Percentiles rank a stretch among this genome's conserved stretches.
Conservation (phyloP, 495 filamentous ascomycete species). For the Pyrenopolyporus hunteri region DNA sequence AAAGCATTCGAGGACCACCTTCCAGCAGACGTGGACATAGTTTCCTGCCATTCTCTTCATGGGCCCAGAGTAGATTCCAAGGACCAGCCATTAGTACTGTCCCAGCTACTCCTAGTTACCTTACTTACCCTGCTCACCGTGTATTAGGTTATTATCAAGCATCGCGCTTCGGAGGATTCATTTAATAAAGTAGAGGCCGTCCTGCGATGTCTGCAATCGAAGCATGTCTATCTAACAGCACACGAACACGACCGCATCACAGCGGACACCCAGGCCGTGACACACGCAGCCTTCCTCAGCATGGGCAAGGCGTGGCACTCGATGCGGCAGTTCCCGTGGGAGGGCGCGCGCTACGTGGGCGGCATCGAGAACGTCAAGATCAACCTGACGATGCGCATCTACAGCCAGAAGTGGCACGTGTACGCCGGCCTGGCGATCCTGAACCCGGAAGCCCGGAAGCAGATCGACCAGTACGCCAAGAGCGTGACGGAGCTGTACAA, state of each 20-base stretch:
- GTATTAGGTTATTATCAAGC: slow-evolving; percentile 81
- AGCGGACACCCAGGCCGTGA: slow-evolving; percentile 96
- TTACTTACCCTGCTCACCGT: not conserved
- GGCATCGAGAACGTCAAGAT: slow-evolving; percentile 99
- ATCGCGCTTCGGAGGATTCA: slow-evolving; percentile 79
- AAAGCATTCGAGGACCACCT: slow-evolving; percentile 89
- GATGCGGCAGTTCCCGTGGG: slow-evolving; percentile 94
- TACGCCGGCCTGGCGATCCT: slow-evolving; percentile 97
- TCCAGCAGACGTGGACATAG: slow-evolving; percentile 86
- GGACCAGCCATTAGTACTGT: slow-evolving; percentile 80
- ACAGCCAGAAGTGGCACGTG: slow-evolving; percentile 98
- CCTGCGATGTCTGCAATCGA: slow-evolving; percentile 79
- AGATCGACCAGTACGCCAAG: slow-evolving; percentile 91
- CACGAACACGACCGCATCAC: slow-evolving; percentile 94
- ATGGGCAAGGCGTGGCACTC: slow-evolving; percentile 98
- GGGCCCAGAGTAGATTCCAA: slow-evolving; percentile 87
- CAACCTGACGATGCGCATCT: slow-evolving; percentile 95
- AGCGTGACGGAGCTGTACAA: slow-evolving; percentile 95
- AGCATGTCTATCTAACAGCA: slow-evolving; percentile 83
- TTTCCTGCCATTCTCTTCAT: slow-evolving; percentile 96
- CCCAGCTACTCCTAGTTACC: not conserved
- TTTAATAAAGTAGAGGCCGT: slow-evolving; percentile 79
- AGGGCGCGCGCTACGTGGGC: slow-evolving; percentile 87
- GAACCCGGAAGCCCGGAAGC: slow-evolving; percentile 86
- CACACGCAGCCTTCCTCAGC: slow-evolving; percentile 92